Conservation (phyloP, 2,329 filamentous ascomycete genomes). For the Aspergillus texensis region DNA sequence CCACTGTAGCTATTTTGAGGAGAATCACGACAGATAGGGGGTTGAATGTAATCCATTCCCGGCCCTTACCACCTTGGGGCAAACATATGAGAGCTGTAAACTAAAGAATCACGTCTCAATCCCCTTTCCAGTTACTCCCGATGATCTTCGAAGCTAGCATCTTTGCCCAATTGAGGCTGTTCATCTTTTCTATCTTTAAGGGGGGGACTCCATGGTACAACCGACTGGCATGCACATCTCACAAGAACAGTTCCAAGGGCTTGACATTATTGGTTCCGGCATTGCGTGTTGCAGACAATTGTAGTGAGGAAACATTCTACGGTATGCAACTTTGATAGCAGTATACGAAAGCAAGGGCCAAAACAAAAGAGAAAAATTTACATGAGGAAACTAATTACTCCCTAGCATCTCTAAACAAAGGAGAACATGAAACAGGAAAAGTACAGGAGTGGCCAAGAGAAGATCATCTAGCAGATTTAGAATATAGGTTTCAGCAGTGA, state of each 20-base stretch:
- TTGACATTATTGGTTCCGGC: too few species aligned
- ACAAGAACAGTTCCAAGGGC: not conserved
- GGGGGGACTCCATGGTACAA: not conserved
- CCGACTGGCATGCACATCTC: too few species aligned
- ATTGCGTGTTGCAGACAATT: too few species aligned
- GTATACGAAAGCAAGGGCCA: not conserved
- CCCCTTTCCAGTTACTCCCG: not conserved
- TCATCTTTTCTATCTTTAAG: not conserved
- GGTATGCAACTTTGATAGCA: not conserved
- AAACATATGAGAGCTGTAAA: not conserved
- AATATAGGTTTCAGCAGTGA: not conserved
- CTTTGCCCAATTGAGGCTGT: not conserved
- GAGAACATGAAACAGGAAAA: conserved; percentile 22
- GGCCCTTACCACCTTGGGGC: not conserved
- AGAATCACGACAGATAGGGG: not conserved
- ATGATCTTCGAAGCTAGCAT: not conserved
- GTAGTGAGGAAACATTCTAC: too few species aligned
- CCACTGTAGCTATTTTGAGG: not conserved
- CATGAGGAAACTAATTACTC: conserved; percentile 39
- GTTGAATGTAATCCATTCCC: not conserved
- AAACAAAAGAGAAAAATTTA: conserved; percentile 20
- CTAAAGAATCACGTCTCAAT: not conserved
- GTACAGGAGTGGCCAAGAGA: conserved; percentile 27
- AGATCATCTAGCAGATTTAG: conserved; percentile 9
- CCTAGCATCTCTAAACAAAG: conserved; percentile 38